Percentiles rank a stretch among this genome's conserved stretches.
These are phyloP conservation scores for Lycium ferocissimum DNA, from an alignment of 257 asterid genomes.

Conservation along the genomic window DNA sequence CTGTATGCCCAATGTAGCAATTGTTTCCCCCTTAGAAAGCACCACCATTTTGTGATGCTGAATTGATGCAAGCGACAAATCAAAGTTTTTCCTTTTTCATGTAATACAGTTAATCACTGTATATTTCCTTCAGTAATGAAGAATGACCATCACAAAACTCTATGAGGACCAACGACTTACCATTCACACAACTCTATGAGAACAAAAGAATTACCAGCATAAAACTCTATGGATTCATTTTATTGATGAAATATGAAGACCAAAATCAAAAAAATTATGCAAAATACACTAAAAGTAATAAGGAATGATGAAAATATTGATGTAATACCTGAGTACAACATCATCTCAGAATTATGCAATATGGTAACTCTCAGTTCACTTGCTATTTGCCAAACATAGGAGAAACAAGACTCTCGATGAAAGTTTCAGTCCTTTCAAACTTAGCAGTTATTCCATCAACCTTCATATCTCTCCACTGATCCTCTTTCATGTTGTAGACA, in stretches of 20 bases:
- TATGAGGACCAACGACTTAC: neutral
- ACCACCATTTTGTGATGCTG: neutral
- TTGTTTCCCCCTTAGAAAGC: neutral
- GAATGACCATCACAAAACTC: neutral
- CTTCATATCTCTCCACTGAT: neutral
- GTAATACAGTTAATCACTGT: neutral
- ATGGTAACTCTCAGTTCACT: neutral
- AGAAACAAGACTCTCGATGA: conserved; percentile 4
- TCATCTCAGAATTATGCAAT: neutral
- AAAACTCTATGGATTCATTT: neutral
- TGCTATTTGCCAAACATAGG: neutral
- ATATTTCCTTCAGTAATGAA: neutral
- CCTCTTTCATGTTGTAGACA: neutral
- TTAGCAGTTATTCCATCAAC: neutral
- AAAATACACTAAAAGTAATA: neutral
- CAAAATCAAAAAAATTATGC: neutral
- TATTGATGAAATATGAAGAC: neutral
- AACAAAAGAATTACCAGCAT: neutral
- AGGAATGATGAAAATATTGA: too few relatives aligned
- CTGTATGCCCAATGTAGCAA: neutral
- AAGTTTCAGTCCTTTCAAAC: neutral
- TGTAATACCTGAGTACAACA: neutral
- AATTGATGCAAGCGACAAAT: neutral
- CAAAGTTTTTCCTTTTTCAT: neutral
- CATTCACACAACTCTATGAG: neutral